Evolutionary conservation across 345 rosid genomes (phyloP).

Genomic region (Atalantia buxifolia): DNA sequence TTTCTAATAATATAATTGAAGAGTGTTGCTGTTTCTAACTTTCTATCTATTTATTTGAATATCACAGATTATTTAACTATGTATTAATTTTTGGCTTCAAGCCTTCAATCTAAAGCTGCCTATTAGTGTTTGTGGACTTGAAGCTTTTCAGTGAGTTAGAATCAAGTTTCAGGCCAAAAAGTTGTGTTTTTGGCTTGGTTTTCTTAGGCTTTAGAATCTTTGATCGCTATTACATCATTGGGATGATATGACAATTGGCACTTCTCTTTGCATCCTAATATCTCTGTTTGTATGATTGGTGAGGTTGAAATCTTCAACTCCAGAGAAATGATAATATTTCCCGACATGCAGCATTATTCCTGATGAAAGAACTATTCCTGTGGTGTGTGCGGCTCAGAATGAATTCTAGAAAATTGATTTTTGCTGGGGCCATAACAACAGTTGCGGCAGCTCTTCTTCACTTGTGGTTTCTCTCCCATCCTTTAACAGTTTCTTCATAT

Average conservation of each 20-base stretch:
- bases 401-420: slow-evolving; percentile 53
- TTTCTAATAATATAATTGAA: not conserved
- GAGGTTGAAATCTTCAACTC: slow-evolving; percentile 5
- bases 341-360: slow-evolving; percentile 11
- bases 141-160: not conserved
- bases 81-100: not conserved
- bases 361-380: slow-evolving; percentile 36
- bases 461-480: slow-evolving; percentile 27
- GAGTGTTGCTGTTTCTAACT: not conserved
- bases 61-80: not conserved
- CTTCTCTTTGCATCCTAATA: not conserved
- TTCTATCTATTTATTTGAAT: not conserved
- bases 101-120: not conserved
- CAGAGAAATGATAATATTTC: slow-evolving; percentile 23
- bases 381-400: slow-evolving; percentile 38
- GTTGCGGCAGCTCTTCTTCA: slow-evolving; percentile 51
- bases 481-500: slow-evolving; percentile 21
- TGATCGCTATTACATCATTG: not conserved
- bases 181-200: not conserved
- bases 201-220: not conserved
- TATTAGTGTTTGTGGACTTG: not conserved
- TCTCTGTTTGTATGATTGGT: not conserved
- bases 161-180: not conserved
- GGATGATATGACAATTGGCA: not conserved
- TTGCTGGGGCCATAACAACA: slow-evolving; percentile 45